A percentile compares a stretch with the other conserved stretches of the same genome.
Conservation (phyloP, 106 monocot species). For the Narthecium ossifragum region DNA sequence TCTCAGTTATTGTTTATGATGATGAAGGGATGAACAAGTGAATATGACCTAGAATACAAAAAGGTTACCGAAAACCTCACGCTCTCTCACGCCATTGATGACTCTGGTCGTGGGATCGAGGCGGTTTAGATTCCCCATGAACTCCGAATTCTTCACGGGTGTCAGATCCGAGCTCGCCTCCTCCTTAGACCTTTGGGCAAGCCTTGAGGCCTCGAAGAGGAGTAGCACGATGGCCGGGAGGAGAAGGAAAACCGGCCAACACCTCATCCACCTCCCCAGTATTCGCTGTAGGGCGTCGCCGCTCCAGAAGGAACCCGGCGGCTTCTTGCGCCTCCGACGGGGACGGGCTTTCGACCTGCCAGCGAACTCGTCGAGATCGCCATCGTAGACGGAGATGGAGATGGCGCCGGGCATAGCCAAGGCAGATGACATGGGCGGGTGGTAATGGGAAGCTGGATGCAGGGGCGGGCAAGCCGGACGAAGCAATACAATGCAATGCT, state of each 20-base stretch:
- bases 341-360: background rate
- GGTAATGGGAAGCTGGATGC: too few species aligned
- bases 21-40: too few species aligned
- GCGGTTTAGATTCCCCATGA: background rate
- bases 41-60: too few species aligned
- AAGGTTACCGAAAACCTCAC: background rate
- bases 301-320: background rate
- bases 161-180: background rate
- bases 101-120: background rate
- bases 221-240: background rate
- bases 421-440: too few species aligned
- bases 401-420: too few species aligned
- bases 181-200: background rate
- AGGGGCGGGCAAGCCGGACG: too few species aligned
- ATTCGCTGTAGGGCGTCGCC: background rate
- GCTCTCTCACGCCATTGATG: constrained; percentile 1
- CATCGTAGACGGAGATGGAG: constrained; percentile 5
- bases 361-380: background rate
- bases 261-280: background rate
- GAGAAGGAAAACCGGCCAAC: background rate
- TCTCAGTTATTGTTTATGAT: too few species aligned
- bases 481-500: too few species aligned
- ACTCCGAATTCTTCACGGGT: background rate
- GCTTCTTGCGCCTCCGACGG: constrained; percentile 4
- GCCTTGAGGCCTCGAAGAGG: background rate